Evolutionary conservation across 2,329 filamentous ascomycete genomes (phyloP).

Genomic region (Tympanopsis confertula): DNA sequence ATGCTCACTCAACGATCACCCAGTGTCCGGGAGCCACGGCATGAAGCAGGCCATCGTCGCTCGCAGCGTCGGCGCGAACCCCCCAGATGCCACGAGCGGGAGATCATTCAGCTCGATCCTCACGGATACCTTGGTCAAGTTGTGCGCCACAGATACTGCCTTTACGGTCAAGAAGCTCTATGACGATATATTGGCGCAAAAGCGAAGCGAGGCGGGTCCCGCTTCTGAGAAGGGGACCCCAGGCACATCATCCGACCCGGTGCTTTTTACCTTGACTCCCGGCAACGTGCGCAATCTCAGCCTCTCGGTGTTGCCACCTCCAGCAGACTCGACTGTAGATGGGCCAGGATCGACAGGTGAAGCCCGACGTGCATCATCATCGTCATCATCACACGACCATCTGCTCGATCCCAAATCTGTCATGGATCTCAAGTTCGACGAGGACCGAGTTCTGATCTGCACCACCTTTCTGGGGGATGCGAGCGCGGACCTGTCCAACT

Average conservation of each 20-base stretch:
- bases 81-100: slow-evolving; percentile 25
- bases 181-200: slow-evolving; percentile 37
- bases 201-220: slow-evolving; percentile 30
- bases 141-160: slow-evolving; percentile 33
- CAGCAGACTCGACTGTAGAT: slow-evolving; percentile 15
- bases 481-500: slow-evolving; percentile 53
- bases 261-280: slow-evolving; percentile 43
- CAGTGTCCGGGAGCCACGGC: slow-evolving; percentile 37
- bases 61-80: slow-evolving; percentile 35
- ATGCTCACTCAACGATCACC: slow-evolving; percentile 40
- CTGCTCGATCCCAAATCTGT: slow-evolving; percentile 34
- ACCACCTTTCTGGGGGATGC: slow-evolving; percentile 57
- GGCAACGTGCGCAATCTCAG: slow-evolving; percentile 38
- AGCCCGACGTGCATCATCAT: slow-evolving; percentile 12
- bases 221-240: slow-evolving; percentile 20
- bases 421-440: slow-evolving; percentile 46
- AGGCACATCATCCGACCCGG: slow-evolving; percentile 24
- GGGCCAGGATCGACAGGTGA: slow-evolving; percentile 12
- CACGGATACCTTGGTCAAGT: slow-evolving; percentile 39
- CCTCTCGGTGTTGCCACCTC: slow-evolving; percentile 33
- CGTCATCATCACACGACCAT: slow-evolving; percentile 21
- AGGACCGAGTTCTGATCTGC: slow-evolving; percentile 51
- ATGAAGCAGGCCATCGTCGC: slow-evolving; percentile 53
- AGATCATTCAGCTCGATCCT: slow-evolving; percentile 47
- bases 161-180: slow-evolving; percentile 44